A percentile compares a stretch with the other conserved stretches of the same genome.
Conservation (phyloP, 805 yeast genomes). For the Lachancea thermotolerans region DNA sequence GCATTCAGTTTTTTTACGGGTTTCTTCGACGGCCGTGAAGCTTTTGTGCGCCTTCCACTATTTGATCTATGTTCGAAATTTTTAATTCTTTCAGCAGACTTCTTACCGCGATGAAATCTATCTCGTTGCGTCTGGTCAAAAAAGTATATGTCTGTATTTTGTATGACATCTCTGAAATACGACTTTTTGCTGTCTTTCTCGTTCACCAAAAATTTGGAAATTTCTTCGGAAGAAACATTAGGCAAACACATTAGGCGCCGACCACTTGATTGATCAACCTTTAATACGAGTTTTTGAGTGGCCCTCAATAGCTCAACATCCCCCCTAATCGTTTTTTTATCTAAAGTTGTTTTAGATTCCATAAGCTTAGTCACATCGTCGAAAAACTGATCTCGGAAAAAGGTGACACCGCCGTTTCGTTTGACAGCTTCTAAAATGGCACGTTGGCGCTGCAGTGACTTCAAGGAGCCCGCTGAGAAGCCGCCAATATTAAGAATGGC, state of each 20-base stretch:
- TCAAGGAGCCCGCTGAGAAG: slow-evolving; percentile 37
- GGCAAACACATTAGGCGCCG: slow-evolving; percentile 23
- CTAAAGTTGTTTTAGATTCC: slow-evolving; percentile 38
- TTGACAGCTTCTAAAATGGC: slow-evolving; percentile 38
- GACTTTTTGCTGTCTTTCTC: slow-evolving; percentile 26
- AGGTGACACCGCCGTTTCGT: slow-evolving; percentile 41
- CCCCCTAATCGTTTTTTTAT: slow-evolving; percentile 45
- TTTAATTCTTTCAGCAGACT: slow-evolving; percentile 28
- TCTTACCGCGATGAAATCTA: slow-evolving; percentile 25
- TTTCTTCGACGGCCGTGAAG: slow-evolving; percentile 1
- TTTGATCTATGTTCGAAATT: slow-evolving; percentile 19
- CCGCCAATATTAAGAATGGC: slow-evolving; percentile 25
- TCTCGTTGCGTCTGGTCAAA: slow-evolving; percentile 28
- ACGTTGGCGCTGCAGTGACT: slow-evolving; percentile 38
- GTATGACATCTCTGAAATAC: slow-evolving; percentile 21
- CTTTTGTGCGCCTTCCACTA: background rate
- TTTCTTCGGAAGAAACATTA: slow-evolving; percentile 12
- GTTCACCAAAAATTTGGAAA: slow-evolving; percentile 16
- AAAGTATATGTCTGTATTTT: slow-evolving; percentile 29
- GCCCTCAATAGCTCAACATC: slow-evolving; percentile 34
- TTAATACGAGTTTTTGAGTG: slow-evolving; percentile 17
- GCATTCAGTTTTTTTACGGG: background rate
- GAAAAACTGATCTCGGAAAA: slow-evolving; percentile 37
- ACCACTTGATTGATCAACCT: slow-evolving; percentile 16
- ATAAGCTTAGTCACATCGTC: slow-evolving; percentile 36